Evolutionary conservation across 2,329 filamentous ascomycete genomes (phyloP).

Genomic region (Aquanectria penicillioides): DNA sequence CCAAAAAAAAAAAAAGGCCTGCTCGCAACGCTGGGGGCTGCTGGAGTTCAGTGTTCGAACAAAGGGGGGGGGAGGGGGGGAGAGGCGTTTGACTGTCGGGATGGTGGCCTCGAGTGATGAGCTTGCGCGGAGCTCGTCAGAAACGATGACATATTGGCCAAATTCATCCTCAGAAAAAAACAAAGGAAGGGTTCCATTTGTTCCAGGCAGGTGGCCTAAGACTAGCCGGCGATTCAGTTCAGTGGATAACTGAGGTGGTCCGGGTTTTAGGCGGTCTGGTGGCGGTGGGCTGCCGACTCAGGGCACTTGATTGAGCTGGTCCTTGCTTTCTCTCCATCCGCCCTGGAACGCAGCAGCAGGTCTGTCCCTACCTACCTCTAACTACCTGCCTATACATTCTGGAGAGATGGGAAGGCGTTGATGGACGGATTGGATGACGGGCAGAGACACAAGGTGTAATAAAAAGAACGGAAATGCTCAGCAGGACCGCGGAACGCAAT

Average conservation of each 20-base stretch:
- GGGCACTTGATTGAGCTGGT: constrained; percentile 8
- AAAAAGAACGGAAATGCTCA: neutral
- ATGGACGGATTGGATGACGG: neutral
- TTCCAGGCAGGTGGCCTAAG: too few relatives aligned
- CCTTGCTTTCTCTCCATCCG: constrained; percentile 4
- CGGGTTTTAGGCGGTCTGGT: constrained; percentile 17
- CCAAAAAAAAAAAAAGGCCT: neutral
- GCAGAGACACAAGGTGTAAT: neutral
- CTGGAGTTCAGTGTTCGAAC: constrained; percentile 16
- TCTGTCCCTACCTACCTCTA: neutral
- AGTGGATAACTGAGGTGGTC: constrained; percentile 1
- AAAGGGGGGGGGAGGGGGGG: neutral
- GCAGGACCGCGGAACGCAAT: neutral
- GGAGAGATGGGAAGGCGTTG: neutral
- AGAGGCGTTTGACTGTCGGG: neutral
- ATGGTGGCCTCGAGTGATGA: too few relatives aligned
- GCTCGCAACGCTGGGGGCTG: constrained; percentile 9
- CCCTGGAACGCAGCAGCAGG: constrained; percentile 1
- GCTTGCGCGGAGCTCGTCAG: too few relatives aligned
- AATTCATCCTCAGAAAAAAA: neutral
- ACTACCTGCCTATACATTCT: too few relatives aligned
- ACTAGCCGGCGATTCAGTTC: constrained; percentile 22
- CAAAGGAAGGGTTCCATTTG: constrained; percentile 27
- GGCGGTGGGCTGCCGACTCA: constrained; percentile 25
- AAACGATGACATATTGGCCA: neutral